Evolutionary conservation across 1,284 basidiomycete species (phyloP).

Genomic region (Cryptococcus jaspeensis): DNA sequence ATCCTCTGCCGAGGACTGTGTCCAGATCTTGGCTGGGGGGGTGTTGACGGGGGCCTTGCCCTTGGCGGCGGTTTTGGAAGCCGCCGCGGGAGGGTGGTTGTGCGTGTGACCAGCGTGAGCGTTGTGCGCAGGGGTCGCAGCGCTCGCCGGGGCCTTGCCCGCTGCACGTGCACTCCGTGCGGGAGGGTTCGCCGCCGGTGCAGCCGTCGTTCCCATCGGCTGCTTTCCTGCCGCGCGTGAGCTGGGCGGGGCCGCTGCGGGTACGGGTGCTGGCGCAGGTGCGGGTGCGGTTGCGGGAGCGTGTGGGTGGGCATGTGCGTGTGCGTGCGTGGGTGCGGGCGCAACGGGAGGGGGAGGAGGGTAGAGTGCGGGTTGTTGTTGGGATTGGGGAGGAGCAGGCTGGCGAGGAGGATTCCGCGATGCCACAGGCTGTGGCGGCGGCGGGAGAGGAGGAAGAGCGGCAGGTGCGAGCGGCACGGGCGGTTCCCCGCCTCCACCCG

Average conservation of each 20-base stretch:
- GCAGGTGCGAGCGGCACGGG: slow-evolving; percentile 25
- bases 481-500: slow-evolving; percentile 23
- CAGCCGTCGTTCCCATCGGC: slow-evolving; percentile 62
- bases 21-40: slow-evolving; percentile 66
- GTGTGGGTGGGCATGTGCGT: slow-evolving; percentile 39
- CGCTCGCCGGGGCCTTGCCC: slow-evolving; percentile 58
- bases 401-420: slow-evolving; percentile 25
- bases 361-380: slow-evolving; percentile 32
- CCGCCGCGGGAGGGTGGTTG: slow-evolving; percentile 51
- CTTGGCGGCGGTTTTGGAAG: slow-evolving; percentile 30
- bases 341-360: slow-evolving; percentile 42
- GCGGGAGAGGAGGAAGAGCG: slow-evolving; percentile 45
- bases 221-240: slow-evolving; percentile 74
- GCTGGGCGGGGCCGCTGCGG: slow-evolving; percentile 55
- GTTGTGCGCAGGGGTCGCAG: slow-evolving; percentile 53
- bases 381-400: slow-evolving; percentile 22
- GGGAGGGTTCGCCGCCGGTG: slow-evolving; percentile 46
- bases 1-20: slow-evolving; percentile 84
- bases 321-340: slow-evolving; percentile 43
- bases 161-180: slow-evolving; percentile 52
- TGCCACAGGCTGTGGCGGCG: slow-evolving; percentile 23
- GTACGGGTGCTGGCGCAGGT: neutral
- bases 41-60: slow-evolving; percentile 38
- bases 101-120: slow-evolving; percentile 56
- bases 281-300: slow-evolving; percentile 47